phyloP scores from a whole-genome alignment of 176 grass and related monocot species.

The Carex scoparia region DNA sequence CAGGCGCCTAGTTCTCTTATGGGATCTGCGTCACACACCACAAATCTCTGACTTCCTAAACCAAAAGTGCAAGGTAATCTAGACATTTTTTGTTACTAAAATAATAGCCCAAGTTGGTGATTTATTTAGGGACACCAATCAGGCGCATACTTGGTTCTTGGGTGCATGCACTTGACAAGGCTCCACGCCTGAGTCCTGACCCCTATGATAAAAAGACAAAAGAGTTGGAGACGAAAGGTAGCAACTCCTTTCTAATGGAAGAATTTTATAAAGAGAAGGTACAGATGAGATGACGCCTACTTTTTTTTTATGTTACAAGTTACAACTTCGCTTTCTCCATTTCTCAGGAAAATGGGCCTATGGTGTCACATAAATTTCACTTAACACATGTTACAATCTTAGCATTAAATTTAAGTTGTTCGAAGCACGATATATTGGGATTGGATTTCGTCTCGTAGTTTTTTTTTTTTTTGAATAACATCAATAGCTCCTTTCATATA shows the following conservation, averaged over 20 bases:
- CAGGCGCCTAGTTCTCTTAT: background rate
- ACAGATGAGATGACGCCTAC: slow-evolving; percentile 21
- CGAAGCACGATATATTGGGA: too few species aligned
- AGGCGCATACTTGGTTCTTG: background rate
- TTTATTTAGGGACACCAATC: background rate
- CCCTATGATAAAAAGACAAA: background rate
- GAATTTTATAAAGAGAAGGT: background rate
- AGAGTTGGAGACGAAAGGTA: slow-evolving; percentile 5
- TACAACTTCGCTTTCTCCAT: too few species aligned
- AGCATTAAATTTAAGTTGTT: too few species aligned
- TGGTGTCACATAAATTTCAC: too few species aligned
- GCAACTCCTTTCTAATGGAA: background rate
- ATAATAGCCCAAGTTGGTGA: slow-evolving; percentile 10
- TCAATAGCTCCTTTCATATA: too few species aligned
- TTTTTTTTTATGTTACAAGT: too few species aligned
- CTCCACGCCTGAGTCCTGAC: slow-evolving; percentile 22
- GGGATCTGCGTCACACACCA: slow-evolving; percentile 18
- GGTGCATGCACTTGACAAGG: slow-evolving; percentile 27
- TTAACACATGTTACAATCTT: too few species aligned
- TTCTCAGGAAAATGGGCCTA: too few species aligned
- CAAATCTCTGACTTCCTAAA: slow-evolving; percentile 10
- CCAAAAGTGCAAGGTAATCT: background rate
- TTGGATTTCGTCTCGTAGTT: too few species aligned
- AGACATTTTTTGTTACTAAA: background rate
- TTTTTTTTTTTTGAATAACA: too few species aligned